Conservation (phyloP, 2,329 filamentous ascomycete species). For the Apiospora kogelbergensis region DNA sequence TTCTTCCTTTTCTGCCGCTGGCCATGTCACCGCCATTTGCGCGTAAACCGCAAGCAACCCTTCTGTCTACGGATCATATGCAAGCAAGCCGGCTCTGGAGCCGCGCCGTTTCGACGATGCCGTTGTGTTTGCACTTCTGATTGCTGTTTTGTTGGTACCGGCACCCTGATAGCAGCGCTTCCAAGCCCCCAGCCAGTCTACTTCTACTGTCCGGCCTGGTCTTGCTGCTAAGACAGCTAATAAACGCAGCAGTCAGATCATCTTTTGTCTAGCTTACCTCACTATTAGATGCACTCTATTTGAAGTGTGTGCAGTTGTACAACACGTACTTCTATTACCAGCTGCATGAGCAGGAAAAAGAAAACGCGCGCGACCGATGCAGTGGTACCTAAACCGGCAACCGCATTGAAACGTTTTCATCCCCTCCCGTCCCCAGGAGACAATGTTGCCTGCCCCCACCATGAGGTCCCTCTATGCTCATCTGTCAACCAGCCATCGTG, state of each 20-base stretch:
- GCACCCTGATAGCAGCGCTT: not conserved
- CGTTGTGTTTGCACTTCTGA: not conserved
- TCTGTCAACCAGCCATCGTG: not conserved
- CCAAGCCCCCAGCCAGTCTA: not conserved
- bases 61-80: not conserved
- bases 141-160: too few species aligned
- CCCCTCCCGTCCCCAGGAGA: not conserved
- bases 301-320: not conserved
- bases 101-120: not conserved
- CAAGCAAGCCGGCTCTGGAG: not conserved
- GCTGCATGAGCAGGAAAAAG: not conserved
- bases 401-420: conserved; percentile 1
- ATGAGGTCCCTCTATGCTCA: not conserved
- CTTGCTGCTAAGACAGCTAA: not conserved
- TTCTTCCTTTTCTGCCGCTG: not conserved
- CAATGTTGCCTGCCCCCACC: not conserved
- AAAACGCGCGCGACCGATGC: not conserved
- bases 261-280: not conserved
- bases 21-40: conserved; percentile 15
- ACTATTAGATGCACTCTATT: not conserved
- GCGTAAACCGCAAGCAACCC: not conserved
- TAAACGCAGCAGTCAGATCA: conserved; percentile 1
- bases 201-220: not conserved
- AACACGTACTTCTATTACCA: not conserved
- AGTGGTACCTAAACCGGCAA: conserved; percentile 1